Conservation (phyloP, 495 filamentous ascomycete genomes). For the Talaromyces ruber region DNA sequence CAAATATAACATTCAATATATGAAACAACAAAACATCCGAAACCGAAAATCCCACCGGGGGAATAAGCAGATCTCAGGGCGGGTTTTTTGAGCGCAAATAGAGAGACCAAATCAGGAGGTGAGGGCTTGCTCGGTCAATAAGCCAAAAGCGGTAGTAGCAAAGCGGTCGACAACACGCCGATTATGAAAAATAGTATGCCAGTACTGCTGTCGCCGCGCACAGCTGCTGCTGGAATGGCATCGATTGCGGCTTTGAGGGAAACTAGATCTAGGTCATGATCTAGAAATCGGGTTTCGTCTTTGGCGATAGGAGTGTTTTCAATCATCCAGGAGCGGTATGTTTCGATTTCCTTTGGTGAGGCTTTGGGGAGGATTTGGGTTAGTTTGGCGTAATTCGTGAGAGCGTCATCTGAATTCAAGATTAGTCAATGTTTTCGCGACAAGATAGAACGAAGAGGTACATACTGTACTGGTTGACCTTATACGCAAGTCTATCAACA, state of each 20-base stretch:
- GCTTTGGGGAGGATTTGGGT: slow-evolving; percentile 48
- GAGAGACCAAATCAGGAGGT: not conserved
- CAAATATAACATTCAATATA: not conserved
- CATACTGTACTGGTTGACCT: slow-evolving; percentile 81
- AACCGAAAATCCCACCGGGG: not conserved
- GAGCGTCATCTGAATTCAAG: slow-evolving; percentile 50
- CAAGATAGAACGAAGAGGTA: not conserved
- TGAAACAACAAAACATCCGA: not conserved
- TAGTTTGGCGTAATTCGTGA: slow-evolving; percentile 59
- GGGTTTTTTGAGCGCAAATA: not conserved
- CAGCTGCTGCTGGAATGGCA: slow-evolving; percentile 14
- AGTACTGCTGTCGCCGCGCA: slow-evolving; percentile 14
- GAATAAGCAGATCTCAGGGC: not conserved
- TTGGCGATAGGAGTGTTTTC: slow-evolving; percentile 52
- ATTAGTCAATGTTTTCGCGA: not conserved
- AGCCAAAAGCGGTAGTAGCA: slow-evolving; percentile 51
- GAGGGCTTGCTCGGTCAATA: slow-evolving; percentile 22
- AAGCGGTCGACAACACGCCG: slow-evolving; percentile 42
- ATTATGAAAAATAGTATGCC: slow-evolving; percentile 36
- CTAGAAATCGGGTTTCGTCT: slow-evolving; percentile 61
- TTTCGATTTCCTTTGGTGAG: slow-evolving; percentile 45
- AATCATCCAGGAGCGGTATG: slow-evolving; percentile 60
- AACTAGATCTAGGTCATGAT: slow-evolving; percentile 57
- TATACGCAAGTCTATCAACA: slow-evolving; percentile 61
- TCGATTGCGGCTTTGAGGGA: slow-evolving; percentile 22